These are phyloP conservation scores for Diaporthe amygdali DNA, from an alignment of 2,329 filamentous ascomycete species.

Conservation along the genomic window DNA sequence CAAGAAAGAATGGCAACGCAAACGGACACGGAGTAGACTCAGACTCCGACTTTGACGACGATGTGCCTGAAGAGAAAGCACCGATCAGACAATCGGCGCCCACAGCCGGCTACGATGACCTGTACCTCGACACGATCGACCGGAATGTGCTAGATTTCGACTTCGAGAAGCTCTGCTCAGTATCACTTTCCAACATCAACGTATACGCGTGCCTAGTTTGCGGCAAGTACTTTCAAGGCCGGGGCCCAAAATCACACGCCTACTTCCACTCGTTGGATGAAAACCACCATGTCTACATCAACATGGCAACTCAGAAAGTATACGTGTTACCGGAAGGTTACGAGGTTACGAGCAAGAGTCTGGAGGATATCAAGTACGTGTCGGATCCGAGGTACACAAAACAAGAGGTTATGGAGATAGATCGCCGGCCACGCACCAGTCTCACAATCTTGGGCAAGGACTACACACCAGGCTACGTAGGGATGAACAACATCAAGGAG, in stretches of 20 bases:
- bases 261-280: constrained; percentile 98
- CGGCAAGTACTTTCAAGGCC: constrained; percentile 96
- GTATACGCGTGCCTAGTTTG: constrained; percentile 97
- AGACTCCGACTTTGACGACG: constrained; percentile 44
- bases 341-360: constrained; percentile 90
- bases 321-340: constrained; percentile 96
- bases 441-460: constrained; percentile 83
- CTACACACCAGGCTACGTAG: constrained; percentile 93
- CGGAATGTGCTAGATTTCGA: constrained; percentile 94
- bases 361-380: constrained; percentile 98
- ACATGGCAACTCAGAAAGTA: constrained; percentile 90
- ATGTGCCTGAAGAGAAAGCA: constrained; percentile 44
- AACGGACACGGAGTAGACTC: constrained; percentile 41
- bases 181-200: constrained; percentile 97
- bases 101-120: constrained; percentile 87
- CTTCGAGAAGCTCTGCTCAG: constrained; percentile 97
- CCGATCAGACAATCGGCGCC: constrained; percentile 76
- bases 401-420: constrained; percentile 79
- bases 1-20: constrained; percentile 29
- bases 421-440: constrained; percentile 66
- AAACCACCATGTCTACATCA: constrained; percentile 97
- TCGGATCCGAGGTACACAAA: constrained; percentile 87
- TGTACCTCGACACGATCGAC: constrained; percentile 97
- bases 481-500: constrained; percentile 99
- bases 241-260: constrained; percentile 91